These are phyloP conservation scores for Knufia petricola DNA, from an alignment of 2,329 filamentous ascomycete genomes.

Conservation along the genomic window DNA sequence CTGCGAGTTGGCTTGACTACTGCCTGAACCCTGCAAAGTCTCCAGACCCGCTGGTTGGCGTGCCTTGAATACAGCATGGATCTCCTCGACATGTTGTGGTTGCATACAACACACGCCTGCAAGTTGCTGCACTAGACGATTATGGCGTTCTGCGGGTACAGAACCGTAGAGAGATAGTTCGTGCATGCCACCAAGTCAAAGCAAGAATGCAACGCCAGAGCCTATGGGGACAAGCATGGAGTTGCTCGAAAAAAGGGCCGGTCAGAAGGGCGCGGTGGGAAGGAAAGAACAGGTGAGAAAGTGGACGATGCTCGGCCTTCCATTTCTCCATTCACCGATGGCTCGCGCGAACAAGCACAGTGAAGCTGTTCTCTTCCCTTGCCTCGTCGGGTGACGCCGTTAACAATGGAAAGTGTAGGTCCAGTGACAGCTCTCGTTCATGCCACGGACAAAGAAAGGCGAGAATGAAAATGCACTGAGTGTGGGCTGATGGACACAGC, in stretches of 20 bases:
- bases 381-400: not conserved
- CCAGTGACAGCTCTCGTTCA: not conserved
- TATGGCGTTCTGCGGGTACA: constrained; percentile 47
- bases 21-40: constrained; percentile 29
- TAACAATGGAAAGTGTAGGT: not conserved
- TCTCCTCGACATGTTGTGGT: constrained; percentile 45
- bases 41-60: constrained; percentile 36
- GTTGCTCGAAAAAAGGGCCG: not conserved
- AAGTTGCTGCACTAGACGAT: constrained; percentile 52
- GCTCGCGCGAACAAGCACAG: not conserved
- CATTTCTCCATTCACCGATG: not conserved
- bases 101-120: constrained; percentile 54
- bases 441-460: not conserved
- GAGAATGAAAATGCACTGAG: not conserved
- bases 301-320: not conserved
- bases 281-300: not conserved
- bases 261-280: not conserved
- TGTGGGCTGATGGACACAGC: not conserved
- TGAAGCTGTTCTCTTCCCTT: not conserved
- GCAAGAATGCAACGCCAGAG: too few relatives aligned
- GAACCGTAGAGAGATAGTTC: constrained; percentile 54
- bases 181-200: too few relatives aligned
- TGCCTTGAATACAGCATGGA: constrained; percentile 51
- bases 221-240: too few relatives aligned
- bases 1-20: constrained; percentile 32